Conservation (phyloP, 305 asterid species). For the Fraxinus nigra region DNA sequence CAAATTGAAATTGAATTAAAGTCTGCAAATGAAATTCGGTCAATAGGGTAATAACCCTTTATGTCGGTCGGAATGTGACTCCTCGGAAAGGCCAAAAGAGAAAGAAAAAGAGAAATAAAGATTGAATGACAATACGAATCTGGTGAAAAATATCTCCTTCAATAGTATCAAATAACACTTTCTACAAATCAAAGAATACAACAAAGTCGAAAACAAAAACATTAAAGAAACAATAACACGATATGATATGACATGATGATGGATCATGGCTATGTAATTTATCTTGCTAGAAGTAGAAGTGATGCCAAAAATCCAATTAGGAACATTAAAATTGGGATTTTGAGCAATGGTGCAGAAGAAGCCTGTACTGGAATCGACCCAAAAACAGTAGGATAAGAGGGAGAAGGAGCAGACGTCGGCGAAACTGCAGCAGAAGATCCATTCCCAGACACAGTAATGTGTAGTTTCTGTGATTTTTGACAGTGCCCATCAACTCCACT, state of each 20-base stretch:
- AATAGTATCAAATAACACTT: neutral
- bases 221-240: neutral
- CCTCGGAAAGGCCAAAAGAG: neutral
- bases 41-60: neutral
- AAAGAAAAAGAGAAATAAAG: neutral
- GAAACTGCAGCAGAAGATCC: constrained; percentile 43
- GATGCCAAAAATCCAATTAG: constrained; percentile 24
- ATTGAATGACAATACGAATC: neutral
- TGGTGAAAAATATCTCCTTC: neutral
- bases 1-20: neutral
- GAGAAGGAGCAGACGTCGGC: constrained; percentile 57
- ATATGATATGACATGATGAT: neutral
- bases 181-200: neutral
- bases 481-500: constrained; percentile 74
- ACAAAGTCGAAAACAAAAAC: neutral
- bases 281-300: neutral
- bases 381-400: neutral
- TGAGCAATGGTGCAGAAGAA: constrained; percentile 31
- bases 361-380: constrained; percentile 29
- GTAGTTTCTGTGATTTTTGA: constrained; percentile 62
- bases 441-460: constrained; percentile 49
- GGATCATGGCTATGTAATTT: neutral
- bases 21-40: neutral
- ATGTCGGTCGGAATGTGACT: neutral
- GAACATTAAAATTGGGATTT: constrained; percentile 23